Percentiles rank a stretch among this genome's conserved stretches.
phyloP scores from a whole-genome alignment of 2,329 filamentous ascomycete genomes.

The Colletotrichum graminicola region DNA sequence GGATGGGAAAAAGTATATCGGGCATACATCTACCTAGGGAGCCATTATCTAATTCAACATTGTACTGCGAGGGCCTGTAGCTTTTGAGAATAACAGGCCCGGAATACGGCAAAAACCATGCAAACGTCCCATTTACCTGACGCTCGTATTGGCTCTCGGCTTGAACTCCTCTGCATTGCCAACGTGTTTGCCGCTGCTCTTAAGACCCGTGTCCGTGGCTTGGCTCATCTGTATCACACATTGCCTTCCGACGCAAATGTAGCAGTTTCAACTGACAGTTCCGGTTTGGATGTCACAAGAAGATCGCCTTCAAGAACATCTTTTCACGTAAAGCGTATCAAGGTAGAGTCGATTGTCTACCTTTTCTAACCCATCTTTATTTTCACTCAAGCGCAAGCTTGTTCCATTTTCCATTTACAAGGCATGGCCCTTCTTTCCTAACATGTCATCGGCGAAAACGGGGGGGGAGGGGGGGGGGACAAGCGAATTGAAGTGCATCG shows the following conservation, averaged over 20 bases:
- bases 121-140: too few relatives aligned
- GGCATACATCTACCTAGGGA: conserved; percentile 13
- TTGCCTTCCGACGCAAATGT: background rate
- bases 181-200: background rate
- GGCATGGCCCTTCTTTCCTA: background rate
- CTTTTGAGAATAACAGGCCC: background rate
- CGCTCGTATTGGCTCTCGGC: background rate
- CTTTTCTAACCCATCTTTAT: background rate
- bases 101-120: background rate
- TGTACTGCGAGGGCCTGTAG: conserved; percentile 8
- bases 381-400: too few relatives aligned
- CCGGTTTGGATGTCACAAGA: background rate
- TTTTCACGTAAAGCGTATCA: background rate
- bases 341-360: background rate
- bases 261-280: too few relatives aligned
- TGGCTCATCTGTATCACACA: background rate
- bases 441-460: too few relatives aligned
- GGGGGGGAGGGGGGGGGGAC: too few relatives aligned
- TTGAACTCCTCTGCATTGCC: background rate
- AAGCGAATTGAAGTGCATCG: background rate
- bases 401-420: too few relatives aligned
- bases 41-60: conserved; percentile 34
- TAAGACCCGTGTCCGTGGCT: background rate
- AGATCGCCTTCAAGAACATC: background rate
- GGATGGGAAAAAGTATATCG: conserved; percentile 11